Base-by-base conservation (phyloP, 139 green algal genomes). In the Picochlorum sp. region DNA sequence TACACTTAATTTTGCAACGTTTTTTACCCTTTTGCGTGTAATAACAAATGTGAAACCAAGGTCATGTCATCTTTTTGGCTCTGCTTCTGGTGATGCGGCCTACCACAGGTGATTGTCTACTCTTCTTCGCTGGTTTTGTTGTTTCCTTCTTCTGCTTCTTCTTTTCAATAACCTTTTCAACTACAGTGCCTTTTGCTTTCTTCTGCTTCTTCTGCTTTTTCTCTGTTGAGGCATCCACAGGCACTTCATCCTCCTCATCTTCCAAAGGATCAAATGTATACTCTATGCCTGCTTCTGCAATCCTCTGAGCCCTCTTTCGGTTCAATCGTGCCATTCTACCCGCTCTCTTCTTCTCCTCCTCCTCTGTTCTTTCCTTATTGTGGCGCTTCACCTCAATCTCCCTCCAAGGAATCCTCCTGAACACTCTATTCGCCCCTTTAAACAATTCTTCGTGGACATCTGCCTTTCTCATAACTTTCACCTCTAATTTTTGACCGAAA, bases 391-490 rank as follows among this genome's bases (percentile, higher is more conserved):
- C 70, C 61, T 92, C 83, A 15, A 96, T 83, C 68, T 85, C 86
- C 4, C 61, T 72, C 79, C 86, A 90, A 8, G 85, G 83, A 26
- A 90, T 61, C 44, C 84, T 77, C 28, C 81, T 81, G 66, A 94
- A 92, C 50, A 79, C 82, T 6, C 79, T 66, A 72, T 91, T 89
- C 8, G 81, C 80, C 10, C 86, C 87, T 61, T 87, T 86, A 61
- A 90, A 92, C 44, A 94, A 75, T 26, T 81, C 49, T 1, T 77
- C 70, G 74, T 95, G 88, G 45, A 88, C 71, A 37, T 85, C 65
- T 11, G 23, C 32, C 26, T 21, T 26, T 10, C 41, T 66, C 47
- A 90, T 10, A 11, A 88, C 55, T 44, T 67, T 59, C n/a, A 65
- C 7, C 2, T 47, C n/a, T 8, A 84, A 63, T 61, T 82, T 81